Evolutionary conservation across 768 basidiomycete genomes (phyloP).

Genomic region (Lactarius evosmus): DNA sequence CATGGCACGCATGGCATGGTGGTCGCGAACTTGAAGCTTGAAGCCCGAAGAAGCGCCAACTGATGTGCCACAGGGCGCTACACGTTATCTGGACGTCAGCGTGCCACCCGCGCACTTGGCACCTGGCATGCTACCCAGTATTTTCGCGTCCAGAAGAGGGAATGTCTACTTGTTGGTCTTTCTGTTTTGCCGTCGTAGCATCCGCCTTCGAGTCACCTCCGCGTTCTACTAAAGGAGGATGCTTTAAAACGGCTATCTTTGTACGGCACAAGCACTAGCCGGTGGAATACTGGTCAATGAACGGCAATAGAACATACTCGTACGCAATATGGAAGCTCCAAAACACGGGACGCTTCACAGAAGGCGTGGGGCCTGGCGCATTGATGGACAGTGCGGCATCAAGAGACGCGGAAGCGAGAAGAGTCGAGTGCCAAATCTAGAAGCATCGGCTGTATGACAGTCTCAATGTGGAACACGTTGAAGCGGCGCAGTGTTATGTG

Average conservation of each 20-base stretch:
- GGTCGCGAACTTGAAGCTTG: neutral
- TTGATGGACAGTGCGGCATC: neutral
- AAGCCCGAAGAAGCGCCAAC: neutral
- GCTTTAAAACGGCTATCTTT: neutral
- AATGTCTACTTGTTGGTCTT: neutral
- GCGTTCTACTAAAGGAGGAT: neutral
- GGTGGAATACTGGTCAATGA: neutral
- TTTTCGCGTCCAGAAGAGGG: neutral
- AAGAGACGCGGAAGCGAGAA: neutral
- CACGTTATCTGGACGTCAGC: neutral
- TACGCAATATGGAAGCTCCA: neutral
- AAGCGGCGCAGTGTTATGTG: neutral
- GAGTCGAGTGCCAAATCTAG: neutral
- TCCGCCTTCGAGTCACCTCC: neutral
- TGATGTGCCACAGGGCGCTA: neutral
- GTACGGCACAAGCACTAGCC: neutral
- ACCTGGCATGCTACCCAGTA: neutral
- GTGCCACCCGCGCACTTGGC: neutral
- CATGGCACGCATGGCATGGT: neutral
- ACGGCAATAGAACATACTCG: neutral
- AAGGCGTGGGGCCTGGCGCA: neutral
- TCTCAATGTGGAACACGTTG: neutral
- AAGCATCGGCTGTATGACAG: neutral
- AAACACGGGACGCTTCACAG: neutral
- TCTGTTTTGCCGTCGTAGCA: neutral